Conservation (phyloP, 176 grass and related monocot genomes). For the Paspalum vaginatum region DNA sequence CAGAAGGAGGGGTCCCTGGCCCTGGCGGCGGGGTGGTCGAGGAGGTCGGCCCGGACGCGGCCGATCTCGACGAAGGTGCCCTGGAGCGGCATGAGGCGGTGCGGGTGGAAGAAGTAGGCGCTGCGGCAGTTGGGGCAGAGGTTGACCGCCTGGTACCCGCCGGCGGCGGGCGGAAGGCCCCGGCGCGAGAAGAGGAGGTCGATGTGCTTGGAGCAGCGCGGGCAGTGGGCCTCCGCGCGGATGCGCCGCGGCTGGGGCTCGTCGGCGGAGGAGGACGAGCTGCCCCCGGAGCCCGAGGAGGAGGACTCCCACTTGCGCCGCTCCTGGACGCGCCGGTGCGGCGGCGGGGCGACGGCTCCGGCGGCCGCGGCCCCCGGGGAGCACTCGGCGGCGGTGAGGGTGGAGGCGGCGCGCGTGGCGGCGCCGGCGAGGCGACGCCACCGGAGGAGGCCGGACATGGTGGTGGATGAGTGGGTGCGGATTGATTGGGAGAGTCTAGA, state of each 20-base stretch:
- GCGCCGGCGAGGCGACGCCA: conserved; percentile 70
- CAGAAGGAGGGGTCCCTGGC: conserved; percentile 55
- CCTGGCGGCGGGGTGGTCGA: conserved; percentile 35
- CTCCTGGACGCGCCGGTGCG: conserved; percentile 57
- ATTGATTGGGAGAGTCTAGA: conserved; percentile 8
- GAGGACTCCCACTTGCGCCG: conserved; percentile 73
- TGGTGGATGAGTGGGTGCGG: conserved; percentile 24
- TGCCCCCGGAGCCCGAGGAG: conserved; percentile 35
- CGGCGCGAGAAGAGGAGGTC: conserved; percentile 89
- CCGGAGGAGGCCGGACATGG: conserved; percentile 86
- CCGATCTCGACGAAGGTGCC: conserved; percentile 99
- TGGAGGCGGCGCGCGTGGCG: conserved; percentile 61
- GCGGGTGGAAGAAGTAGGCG: conserved; percentile 90
- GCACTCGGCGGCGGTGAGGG: conserved; percentile 44
- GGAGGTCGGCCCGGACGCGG: conserved; percentile 53
- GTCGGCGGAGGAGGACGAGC: conserved; percentile 54
- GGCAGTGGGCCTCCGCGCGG: conserved; percentile 95
- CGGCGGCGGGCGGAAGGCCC: conserved; percentile 36
- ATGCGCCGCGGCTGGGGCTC: conserved; percentile 78
- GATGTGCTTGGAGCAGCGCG: conserved; percentile 97
- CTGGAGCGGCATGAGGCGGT: conserved; percentile 75
- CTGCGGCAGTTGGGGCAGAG: conserved; percentile 95
- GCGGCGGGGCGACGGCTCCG: conserved; percentile 26
- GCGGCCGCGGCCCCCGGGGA: conserved; percentile 1
- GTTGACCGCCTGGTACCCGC: conserved; percentile 92